These are phyloP conservation scores for Fusarium nygamai DNA, from an alignment of 2,329 filamentous ascomycete genomes.

Conservation along the genomic window DNA sequence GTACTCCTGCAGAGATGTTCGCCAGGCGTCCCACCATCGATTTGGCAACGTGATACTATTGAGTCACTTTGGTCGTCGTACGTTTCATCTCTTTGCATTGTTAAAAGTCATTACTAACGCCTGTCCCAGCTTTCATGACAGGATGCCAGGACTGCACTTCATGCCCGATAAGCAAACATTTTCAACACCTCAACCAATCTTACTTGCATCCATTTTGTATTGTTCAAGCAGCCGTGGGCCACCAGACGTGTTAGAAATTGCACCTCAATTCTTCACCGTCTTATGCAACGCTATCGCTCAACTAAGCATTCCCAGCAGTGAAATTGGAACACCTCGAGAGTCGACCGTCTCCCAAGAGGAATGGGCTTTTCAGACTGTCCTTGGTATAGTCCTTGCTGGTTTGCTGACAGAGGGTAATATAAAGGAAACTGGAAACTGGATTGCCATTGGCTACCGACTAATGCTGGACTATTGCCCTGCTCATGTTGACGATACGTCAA, in stretches of 20 bases:
- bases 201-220: conserved; percentile 2
- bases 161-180: conserved; percentile 19
- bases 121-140: not conserved
- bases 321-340: not conserved
- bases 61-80: conserved; percentile 18
- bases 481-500: conserved; percentile 6
- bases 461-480: conserved; percentile 19
- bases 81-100: fast-evolving
- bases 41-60: conserved; percentile 8
- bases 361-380: conserved; percentile 15
- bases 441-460: conserved; percentile 2
- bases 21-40: not conserved
- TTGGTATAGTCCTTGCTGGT: conserved; percentile 1
- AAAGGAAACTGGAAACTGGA: conserved; percentile 13
- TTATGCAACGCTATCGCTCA: conserved; percentile 13
- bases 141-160: conserved; percentile 10
- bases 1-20: not conserved
- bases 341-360: not conserved
- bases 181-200: not conserved
- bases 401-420: conserved; percentile 2
- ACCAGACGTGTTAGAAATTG: not conserved
- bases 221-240: conserved; percentile 7
- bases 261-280: not conserved
- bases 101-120: not conserved
- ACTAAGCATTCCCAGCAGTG: conserved; percentile 6